phyloP scores from a whole-genome alignment of 2,329 filamentous ascomycete genomes.

The Fusarium ambrosium region DNA sequence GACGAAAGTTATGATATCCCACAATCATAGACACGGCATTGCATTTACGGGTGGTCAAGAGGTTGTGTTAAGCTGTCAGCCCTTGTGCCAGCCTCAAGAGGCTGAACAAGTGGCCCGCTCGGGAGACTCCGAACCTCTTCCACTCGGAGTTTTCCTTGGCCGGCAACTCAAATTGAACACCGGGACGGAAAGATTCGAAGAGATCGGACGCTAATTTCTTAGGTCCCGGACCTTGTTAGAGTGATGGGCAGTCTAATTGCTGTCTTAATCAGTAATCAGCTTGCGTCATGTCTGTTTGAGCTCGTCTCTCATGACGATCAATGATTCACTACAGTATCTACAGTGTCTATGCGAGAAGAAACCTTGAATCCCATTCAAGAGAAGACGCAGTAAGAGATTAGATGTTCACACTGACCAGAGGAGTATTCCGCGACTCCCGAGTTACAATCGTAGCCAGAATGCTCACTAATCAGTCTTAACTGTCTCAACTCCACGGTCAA shows the following conservation, averaged over 20 bases:
- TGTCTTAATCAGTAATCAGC: not conserved
- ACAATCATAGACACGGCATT: not conserved
- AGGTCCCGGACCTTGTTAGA: not conserved
- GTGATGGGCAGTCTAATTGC: not conserved
- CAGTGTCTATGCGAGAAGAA: not conserved
- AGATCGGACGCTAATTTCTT: not conserved
- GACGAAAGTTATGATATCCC: not conserved
- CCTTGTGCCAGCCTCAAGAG: not conserved
- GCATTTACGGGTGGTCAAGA: not conserved
- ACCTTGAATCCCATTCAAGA: not conserved
- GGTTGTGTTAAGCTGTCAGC: not conserved
- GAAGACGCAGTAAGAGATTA: not conserved
- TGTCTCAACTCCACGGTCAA: not conserved
- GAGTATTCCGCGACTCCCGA: not conserved
- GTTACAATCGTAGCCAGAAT: not conserved
- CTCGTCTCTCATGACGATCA: not conserved
- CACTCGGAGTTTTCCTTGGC: not conserved
- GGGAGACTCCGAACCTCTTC: not conserved
- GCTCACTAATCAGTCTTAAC: not conserved
- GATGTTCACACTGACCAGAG: not conserved
- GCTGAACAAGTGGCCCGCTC: not conserved
- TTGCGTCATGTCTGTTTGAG: not conserved
- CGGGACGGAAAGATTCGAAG: not conserved
- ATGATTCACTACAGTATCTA: not conserved
- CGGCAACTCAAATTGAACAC: no score